Base-by-base conservation (phyloP, 2,329 filamentous ascomycete species). In the Daldinia eschscholtzii region DNA sequence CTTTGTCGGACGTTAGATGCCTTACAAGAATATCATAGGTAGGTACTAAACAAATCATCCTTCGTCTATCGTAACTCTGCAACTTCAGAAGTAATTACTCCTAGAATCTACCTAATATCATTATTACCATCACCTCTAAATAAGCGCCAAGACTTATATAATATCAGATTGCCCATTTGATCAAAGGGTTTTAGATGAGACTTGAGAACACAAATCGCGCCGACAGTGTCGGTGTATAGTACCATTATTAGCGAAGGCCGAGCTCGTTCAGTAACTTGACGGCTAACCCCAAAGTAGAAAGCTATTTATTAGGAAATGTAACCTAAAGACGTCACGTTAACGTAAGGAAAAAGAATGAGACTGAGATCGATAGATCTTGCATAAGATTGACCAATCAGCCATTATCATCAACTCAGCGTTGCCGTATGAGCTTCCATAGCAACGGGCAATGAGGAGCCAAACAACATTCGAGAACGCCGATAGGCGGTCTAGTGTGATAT, bases 291-390 rank as follows among this genome's bases (percentile, higher is more conserved):
- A 57, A 37, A 30, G 30, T 39, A 46, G 30, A 28, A 37, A 30
- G 44, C 7, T n/a, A 48, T 55, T 23, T 48, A 65, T 57, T 42
- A 42, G 30, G 28, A 20, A 50, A 57, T 65, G 52, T n/a, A 58
- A 61, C 64, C n/a, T 13, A 46, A 46, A 37, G 20, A 62, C 64
- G 64, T 62, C 64, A 66, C 53, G 12, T 4, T 41, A 42, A 55
- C 37, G 28, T 26, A 55, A 37, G 18, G 18, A n/a, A 37, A 52
- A n/a, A 41, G 28, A 53, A 13, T 30, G 9, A 58, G 55, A 39
- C 28, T 53, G 18, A 53, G 52, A 42, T 56, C n/a, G 28, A 28
- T 23, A 33, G 46, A 58, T 44, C 37, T 53, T 18, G 13, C 23
- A 53, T 33, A 33, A 39, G 42, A 44, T 33, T 4, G 3, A 35